phyloP scores from a whole-genome alignment of 1,284 basidiomycete genomes.

The Malassezia sp. region DNA sequence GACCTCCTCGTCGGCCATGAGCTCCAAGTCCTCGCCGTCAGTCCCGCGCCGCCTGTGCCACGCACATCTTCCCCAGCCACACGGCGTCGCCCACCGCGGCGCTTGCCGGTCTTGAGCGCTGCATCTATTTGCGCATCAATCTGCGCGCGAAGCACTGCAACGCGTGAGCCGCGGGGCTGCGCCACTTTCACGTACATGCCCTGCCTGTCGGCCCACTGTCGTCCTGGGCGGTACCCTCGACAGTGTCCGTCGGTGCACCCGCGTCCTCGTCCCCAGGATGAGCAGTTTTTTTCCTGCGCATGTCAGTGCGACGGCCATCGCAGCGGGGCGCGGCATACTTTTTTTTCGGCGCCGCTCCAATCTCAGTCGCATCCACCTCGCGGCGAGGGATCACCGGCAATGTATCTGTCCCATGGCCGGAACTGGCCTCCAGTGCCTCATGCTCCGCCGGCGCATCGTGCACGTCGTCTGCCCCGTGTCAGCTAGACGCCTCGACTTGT shows the following conservation, averaged over 20 bases:
- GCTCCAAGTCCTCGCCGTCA: conserved; percentile 56
- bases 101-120: conserved; percentile 69
- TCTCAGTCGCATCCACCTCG: conserved; percentile 1
- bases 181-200: no score
- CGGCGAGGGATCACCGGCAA: conserved; percentile 11
- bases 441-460: not conserved
- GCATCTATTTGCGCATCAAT: conserved; percentile 66
- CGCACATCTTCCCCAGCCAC: conserved; percentile 53
- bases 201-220: not conserved
- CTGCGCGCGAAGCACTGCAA: conserved; percentile 23
- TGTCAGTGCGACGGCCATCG: not conserved
- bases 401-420: no score
- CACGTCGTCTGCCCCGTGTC: not conserved
- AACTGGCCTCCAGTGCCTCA: not conserved
- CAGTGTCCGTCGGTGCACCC: no score
- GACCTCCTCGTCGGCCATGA: conserved; percentile 82
- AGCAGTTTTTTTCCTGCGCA: not conserved
- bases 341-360: conserved; percentile 9
- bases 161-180: conserved; percentile 1
- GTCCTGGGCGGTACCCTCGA: not conserved
- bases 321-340: no score
- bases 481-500: no score
- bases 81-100: conserved; percentile 61
- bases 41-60: conserved; percentile 4
- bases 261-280: not conserved